phyloP scores from a whole-genome alignment of 2,329 filamentous ascomycete species.

The Fusarium udum region DNA sequence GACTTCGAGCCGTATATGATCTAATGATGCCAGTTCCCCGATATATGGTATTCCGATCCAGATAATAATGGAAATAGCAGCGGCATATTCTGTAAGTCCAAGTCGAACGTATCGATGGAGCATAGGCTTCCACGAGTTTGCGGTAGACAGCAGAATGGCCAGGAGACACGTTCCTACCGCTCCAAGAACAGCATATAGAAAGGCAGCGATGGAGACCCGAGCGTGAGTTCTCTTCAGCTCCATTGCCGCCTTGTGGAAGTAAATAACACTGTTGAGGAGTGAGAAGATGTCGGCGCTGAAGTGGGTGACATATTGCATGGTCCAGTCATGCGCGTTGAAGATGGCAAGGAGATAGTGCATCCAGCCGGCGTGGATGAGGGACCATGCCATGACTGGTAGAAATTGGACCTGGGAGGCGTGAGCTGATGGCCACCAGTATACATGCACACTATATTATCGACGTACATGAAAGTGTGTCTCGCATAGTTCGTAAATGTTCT shows the following conservation, averaged over 20 bases:
- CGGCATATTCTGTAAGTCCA: constrained; percentile 70
- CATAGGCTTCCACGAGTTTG: constrained; percentile 68
- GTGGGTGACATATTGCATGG: constrained; percentile 74
- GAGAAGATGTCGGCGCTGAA: constrained; percentile 75
- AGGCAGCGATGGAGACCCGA: constrained; percentile 67
- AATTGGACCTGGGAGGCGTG: constrained; percentile 58
- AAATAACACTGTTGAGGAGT: constrained; percentile 73
- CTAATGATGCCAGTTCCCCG: constrained; percentile 66
- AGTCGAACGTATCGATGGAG: constrained; percentile 70
- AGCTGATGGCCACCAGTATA: neutral
- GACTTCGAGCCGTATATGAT: constrained; percentile 67
- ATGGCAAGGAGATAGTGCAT: constrained; percentile 71
- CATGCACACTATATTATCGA: neutral
- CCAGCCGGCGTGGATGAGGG: constrained; percentile 72
- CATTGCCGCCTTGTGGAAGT: constrained; percentile 73
- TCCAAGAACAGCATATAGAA: constrained; percentile 72
- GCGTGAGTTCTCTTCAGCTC: constrained; percentile 69
- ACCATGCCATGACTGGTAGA: constrained; percentile 75
- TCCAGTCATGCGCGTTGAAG: constrained; percentile 75
- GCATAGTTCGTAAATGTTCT: constrained; percentile 71
- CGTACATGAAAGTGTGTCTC: constrained; percentile 62
- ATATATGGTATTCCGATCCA: constrained; percentile 71
- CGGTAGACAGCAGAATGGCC: constrained; percentile 69
- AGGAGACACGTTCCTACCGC: constrained; percentile 70
- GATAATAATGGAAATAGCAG: constrained; percentile 72